Evolutionary conservation across 106 monocot species (phyloP).

Genomic region (Dendrobium nobile): DNA sequence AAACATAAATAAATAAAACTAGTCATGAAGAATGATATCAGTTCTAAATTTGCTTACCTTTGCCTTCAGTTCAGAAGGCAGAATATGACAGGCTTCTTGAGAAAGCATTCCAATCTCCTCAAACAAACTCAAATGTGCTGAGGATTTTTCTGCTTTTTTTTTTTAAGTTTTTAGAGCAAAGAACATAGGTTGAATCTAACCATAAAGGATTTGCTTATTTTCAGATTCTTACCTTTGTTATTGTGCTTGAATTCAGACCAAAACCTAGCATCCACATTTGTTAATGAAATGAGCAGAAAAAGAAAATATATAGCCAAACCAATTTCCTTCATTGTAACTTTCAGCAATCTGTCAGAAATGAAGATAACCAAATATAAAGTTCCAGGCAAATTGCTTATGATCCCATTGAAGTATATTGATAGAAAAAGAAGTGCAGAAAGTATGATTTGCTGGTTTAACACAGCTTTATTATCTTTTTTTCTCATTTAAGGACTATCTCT

Average conservation of each 20-base stretch:
- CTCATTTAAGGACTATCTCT: too few relatives aligned
- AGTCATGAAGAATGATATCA: not conserved
- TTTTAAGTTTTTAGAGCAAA: not conserved
- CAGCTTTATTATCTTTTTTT: too few relatives aligned
- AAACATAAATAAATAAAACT: not conserved
- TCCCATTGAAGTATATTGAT: not conserved
- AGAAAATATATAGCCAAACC: not conserved
- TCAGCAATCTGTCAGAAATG: not conserved
- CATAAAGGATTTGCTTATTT: not conserved
- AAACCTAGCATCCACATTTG: not conserved
- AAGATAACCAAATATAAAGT: not conserved
- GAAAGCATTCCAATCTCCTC: slow-evolving; percentile 2
- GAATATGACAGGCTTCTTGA: not conserved
- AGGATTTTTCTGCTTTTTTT: not conserved
- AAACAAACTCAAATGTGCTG: not conserved
- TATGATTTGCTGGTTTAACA: too few relatives aligned
- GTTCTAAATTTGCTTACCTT: not conserved
- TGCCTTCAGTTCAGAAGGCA: slow-evolving; percentile 3
- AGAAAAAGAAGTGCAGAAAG: too few relatives aligned
- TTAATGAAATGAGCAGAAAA: slow-evolving; percentile 2
- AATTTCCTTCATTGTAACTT: not conserved
- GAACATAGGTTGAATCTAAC: not conserved
- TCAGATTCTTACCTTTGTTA: not conserved
- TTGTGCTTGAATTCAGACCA: not conserved
- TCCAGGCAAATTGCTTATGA: not conserved